Evolutionary conservation across 345 rosid species (phyloP), one percentile per base, ranked within the genome.

Genomic region (Abelmoschus esculentus): DNA sequence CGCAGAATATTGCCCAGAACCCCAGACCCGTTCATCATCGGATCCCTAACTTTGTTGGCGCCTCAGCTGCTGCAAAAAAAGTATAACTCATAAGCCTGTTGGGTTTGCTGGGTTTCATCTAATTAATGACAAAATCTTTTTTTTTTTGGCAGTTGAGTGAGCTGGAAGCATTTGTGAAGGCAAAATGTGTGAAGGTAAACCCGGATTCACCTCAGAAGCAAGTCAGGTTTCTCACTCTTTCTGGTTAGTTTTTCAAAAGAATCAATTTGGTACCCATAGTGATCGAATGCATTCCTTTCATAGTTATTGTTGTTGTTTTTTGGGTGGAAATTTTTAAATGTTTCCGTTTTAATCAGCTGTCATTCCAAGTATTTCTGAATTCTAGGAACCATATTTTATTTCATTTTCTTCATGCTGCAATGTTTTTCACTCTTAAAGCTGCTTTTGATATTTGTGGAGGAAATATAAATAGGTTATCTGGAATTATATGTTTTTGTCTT

Each of bases 181-280:
- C 98, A 10, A 47, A 31, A n/a, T 89, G 87, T 46, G 98, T 93
- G 65, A 90, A 93, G 83, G 92, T 90, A 56, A 89, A 93, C 66
- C 98, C 97, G 1, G 96, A 93, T 82, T 85, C 97, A 11, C 98
- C 97, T 0, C 98, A 93, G 72, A 93, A 93, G 89, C 92, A 87
- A 85, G 87, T 90, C 84, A 86, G 97, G 81, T 82, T 90, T 78
- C 86, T 85, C 73, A 87, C 96, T 11, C 93, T 92, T 52, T 79
- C 68, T 64, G 68, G 68, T 64, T 42, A 64, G 68, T 64, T 54
- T 42, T 6, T 42, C 34, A 42, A 12, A 36, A 42, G 13, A 19
- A 6, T 63, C 67, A 19, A 11, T 63, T 40, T 40, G 31, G 32
- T 63, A 6, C 0, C 52, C 19, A 38, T 12, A 13, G 3, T 13